Evolutionary conservation across 1,139 yeast species (phyloP).

Genomic region (Taphrina betulina): DNA sequence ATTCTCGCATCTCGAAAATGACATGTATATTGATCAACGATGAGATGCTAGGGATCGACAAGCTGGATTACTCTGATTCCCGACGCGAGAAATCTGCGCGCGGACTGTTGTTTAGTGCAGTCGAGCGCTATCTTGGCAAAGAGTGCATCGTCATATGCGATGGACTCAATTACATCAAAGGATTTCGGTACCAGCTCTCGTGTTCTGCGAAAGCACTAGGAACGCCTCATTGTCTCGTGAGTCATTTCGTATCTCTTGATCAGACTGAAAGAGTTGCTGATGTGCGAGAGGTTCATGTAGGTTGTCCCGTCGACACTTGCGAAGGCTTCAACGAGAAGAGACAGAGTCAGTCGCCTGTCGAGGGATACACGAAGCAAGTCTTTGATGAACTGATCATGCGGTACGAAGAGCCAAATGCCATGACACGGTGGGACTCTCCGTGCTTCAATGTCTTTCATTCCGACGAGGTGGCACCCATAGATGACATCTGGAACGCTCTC

Average conservation of each 20-base stretch:
- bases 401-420: constrained; percentile 88
- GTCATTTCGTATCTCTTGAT: no score
- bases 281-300: constrained; percentile 55
- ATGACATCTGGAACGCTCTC: constrained; percentile 70
- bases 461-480: constrained; percentile 55
- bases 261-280: no score
- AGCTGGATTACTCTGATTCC: constrained; percentile 59
- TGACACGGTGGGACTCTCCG: constrained; percentile 93
- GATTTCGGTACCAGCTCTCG: constrained; percentile 87
- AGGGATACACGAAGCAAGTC: constrained; percentile 33
- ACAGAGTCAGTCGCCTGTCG: constrained; percentile 35
- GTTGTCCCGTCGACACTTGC: constrained; percentile 64
- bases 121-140: constrained; percentile 72
- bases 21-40: constrained; percentile 72
- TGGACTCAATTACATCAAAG: constrained; percentile 85
- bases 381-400: constrained; percentile 73
- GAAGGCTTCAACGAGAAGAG: constrained; percentile 56
- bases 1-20: constrained; percentile 54
- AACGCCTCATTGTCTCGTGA: constrained; percentile 72
- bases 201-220: constrained; percentile 86
- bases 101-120: constrained; percentile 83
- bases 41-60: constrained; percentile 69
- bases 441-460: constrained; percentile 68
- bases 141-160: constrained; percentile 77
- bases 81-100: constrained; percentile 75